phyloP scores from a whole-genome alignment of 495 filamentous ascomycete species.

The Tetracladium setigerum region DNA sequence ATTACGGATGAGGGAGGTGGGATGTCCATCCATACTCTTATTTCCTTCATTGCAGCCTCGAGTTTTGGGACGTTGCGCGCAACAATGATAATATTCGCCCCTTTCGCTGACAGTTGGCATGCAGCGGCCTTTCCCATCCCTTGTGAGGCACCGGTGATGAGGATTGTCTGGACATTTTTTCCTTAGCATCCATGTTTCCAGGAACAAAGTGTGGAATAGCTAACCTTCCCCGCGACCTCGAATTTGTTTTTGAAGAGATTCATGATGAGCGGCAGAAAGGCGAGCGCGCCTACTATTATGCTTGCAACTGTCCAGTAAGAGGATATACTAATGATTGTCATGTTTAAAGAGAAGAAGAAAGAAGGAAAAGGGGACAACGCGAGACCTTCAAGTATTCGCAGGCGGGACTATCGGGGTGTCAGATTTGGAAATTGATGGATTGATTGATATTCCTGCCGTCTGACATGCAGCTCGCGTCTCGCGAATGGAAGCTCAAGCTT shows the following conservation, averaged over 20 bases:
- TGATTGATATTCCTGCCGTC: too few relatives aligned
- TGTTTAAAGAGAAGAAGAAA: too few relatives aligned
- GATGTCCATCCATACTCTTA: slow-evolving; percentile 45
- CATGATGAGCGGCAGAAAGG: slow-evolving; percentile 17
- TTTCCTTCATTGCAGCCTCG: slow-evolving; percentile 56
- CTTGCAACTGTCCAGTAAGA: slow-evolving; percentile 8
- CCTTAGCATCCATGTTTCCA: not conserved
- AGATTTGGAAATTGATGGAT: too few relatives aligned
- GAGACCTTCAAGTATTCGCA: too few relatives aligned
- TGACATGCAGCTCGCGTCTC: too few relatives aligned
- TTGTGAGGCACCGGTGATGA: slow-evolving; percentile 88
- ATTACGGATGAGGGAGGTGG: not conserved
- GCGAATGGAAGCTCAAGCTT: too few relatives aligned
- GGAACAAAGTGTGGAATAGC: not conserved
- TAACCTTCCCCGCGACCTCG: slow-evolving; percentile 21
- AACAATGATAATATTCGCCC: slow-evolving; percentile 81
- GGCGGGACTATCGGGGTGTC: too few relatives aligned
- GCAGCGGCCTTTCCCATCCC: slow-evolving; percentile 79
- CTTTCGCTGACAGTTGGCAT: slow-evolving; percentile 66
- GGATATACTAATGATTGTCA: too few relatives aligned
- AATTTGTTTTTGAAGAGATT: slow-evolving; percentile 18
- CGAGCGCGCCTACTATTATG: slow-evolving; percentile 3
- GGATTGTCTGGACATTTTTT: slow-evolving; percentile 53
- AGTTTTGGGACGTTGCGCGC: slow-evolving; percentile 72
- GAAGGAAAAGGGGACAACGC: too few relatives aligned